Evolutionary conservation across 441 rosid genomes (phyloP), one percentile per base, ranked within the genome.

Genomic region (Erodium moschatum): DNA sequence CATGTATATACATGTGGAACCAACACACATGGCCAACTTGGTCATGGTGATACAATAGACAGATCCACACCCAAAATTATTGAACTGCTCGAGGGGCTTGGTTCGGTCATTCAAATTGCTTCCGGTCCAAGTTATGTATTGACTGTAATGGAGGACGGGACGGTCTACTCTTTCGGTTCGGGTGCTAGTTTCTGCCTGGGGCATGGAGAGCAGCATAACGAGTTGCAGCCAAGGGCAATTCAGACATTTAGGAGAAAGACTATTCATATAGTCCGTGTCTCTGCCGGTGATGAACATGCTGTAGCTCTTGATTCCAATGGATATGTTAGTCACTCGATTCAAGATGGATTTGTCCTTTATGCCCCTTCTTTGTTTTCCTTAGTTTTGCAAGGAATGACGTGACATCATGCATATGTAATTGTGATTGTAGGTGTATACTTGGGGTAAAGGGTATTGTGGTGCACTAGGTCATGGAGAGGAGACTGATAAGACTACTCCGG

Each of bases 391-490:
- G 1, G 38, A 33, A 5, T 33, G 75, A 50, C 58, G 64, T 72
- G 40, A 52, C 21, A 0, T 16, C 60, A 52, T 52, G 60, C 40
- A 5, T 35, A 35, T 35, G 40, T 35, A 35, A 15, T 16, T 15
- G 67, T 72, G 71, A 2, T 67, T 74, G 74, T 75, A 93, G 98
- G 92, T 87, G 10, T 90, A 90, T 77, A 87, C 97, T 27, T 93
- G 98, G 97, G 98, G 98, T 66, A 93, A 93, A 81, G 98, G 97
- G 71, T 93, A 93, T 68, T 93, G 96, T 69, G 97, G 98, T 81
- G 98, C 94, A 62, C 78, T 93, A 60, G 98, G 98, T 78, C 97
- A 90, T 78, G 98, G 98, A 65, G 95, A 93, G 73, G 97, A 93
- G 81, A 90, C 79, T 10, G 96, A 90, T 75, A 89, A 93, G 86